Conservation (phyloP, 176 grass and related monocot species). For the Aegilops sharonensis region DNA sequence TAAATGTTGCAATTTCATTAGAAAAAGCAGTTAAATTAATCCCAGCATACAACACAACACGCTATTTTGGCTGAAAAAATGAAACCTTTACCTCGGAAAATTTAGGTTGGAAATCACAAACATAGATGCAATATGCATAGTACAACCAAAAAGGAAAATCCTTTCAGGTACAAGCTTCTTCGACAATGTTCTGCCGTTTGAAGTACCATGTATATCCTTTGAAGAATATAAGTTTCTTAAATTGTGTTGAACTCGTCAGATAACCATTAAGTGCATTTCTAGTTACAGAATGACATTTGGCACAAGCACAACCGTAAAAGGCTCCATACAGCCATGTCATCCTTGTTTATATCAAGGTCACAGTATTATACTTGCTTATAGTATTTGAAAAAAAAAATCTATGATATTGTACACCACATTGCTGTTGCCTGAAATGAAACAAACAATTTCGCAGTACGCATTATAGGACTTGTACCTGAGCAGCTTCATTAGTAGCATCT, state of each 20-base stretch:
- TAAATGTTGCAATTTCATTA: not conserved
- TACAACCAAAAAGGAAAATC: not conserved
- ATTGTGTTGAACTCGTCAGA: not conserved
- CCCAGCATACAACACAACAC: not conserved
- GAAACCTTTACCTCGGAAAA: not conserved
- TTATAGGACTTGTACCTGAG: slow-evolving; percentile 48
- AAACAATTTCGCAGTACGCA: not conserved
- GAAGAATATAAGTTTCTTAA: not conserved
- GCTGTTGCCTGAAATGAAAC: not conserved
- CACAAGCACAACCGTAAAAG: not conserved
- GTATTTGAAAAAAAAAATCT: not conserved
- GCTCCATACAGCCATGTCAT: not conserved
- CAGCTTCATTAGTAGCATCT: slow-evolving; percentile 80
- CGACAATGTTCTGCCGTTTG: not conserved
- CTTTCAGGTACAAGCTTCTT: not conserved
- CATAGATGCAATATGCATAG: not conserved
- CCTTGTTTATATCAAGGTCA: not conserved
- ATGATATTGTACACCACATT: not conserved
- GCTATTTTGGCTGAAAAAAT: not conserved
- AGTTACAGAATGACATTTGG: not conserved
- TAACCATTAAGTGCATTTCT: not conserved
- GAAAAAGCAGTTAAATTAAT: not conserved
- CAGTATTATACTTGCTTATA: not conserved
- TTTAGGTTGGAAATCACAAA: not conserved
- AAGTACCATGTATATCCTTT: not conserved